Percentiles rank a stretch among this genome's conserved stretches.
Conservation (phyloP, 306 rosid genomes). For the Vigna unguiculata region DNA sequence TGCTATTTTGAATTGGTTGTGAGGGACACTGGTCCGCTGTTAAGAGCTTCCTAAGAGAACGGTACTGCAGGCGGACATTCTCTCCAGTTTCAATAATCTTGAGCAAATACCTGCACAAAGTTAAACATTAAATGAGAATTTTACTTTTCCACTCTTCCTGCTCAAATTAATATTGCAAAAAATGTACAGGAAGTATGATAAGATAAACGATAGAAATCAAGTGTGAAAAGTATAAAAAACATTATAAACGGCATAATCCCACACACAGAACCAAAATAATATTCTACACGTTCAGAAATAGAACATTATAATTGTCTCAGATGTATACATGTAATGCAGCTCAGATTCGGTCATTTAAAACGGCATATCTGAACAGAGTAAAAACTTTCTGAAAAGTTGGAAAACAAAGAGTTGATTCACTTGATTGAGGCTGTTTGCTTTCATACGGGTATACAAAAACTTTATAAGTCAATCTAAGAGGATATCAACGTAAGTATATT, state of each 20-base stretch:
- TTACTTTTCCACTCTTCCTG: conserved; percentile 6
- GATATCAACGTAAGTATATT: not conserved
- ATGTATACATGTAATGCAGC: not conserved
- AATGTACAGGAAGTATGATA: not conserved
- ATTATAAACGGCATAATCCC: not conserved
- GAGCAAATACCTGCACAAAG: conserved; percentile 82
- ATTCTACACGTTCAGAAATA: not conserved
- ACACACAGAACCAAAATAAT: not conserved
- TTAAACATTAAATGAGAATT: conserved; percentile 28
- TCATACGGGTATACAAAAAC: not conserved
- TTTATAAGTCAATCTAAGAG: not conserved
- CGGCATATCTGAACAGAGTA: not conserved
- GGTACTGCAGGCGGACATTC: conserved; percentile 92
- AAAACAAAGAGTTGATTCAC: not conserved
- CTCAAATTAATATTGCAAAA: conserved; percentile 22
- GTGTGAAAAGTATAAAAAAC: conserved; percentile 14
- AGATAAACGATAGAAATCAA: conserved; percentile 8
- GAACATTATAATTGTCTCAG: conserved; percentile 16
- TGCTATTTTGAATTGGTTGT: conserved; percentile 68
- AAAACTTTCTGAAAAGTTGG: not conserved
- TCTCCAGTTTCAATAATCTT: conserved; percentile 86
- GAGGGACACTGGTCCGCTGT: conserved; percentile 57
- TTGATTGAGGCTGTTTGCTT: not conserved
- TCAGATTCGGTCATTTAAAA: conserved; percentile 1
- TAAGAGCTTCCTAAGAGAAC: conserved; percentile 84